Percentiles rank a stretch among this genome's conserved stretches.
Conservation (phyloP, 2,329 filamentous ascomycete genomes). For the Polychaeton citri region DNA sequence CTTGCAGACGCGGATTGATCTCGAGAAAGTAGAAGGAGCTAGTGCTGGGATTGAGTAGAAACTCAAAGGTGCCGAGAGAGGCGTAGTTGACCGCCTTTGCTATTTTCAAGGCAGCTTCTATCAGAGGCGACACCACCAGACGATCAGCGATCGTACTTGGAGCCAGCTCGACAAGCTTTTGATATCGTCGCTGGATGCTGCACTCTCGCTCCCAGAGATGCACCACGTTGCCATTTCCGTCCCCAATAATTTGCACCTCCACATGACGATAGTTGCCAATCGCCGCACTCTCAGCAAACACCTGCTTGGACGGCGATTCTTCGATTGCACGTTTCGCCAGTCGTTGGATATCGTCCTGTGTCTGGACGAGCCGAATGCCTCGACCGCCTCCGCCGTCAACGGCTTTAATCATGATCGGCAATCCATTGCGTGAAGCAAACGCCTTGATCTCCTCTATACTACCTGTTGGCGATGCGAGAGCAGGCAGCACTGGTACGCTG, state of each 20-base stretch:
- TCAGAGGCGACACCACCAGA: conserved; percentile 33
- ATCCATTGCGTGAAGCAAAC: conserved; percentile 47
- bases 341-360: conserved; percentile 30
- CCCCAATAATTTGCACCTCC: conserved; percentile 48
- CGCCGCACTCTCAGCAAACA: conserved; percentile 50
- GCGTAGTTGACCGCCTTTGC: conserved; percentile 38
- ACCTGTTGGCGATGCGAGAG: conserved; percentile 32
- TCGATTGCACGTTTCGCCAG: conserved; percentile 38
- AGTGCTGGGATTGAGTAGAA: conserved; percentile 39
- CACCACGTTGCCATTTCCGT: conserved; percentile 37
- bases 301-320: conserved; percentile 44
- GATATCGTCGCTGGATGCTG: conserved; percentile 46
- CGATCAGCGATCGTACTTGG: conserved; percentile 39
- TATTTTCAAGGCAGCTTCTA: conserved; percentile 41
- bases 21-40: conserved; percentile 46
- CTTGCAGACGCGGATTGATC: conserved; percentile 47
- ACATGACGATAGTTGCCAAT: conserved; percentile 48
- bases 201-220: conserved; percentile 50
- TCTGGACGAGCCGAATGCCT: conserved; percentile 42
- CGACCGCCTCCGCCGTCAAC: conserved; percentile 50
- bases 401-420: conserved; percentile 51
- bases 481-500: conserved; percentile 38
- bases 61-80: conserved; percentile 52
- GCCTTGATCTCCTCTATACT: conserved; percentile 27
- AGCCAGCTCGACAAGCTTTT: conserved; percentile 48